These are phyloP conservation scores for Gelatoporia subvermispora DNA, from an alignment of 768 basidiomycete genomes.

Conservation along the genomic window DNA sequence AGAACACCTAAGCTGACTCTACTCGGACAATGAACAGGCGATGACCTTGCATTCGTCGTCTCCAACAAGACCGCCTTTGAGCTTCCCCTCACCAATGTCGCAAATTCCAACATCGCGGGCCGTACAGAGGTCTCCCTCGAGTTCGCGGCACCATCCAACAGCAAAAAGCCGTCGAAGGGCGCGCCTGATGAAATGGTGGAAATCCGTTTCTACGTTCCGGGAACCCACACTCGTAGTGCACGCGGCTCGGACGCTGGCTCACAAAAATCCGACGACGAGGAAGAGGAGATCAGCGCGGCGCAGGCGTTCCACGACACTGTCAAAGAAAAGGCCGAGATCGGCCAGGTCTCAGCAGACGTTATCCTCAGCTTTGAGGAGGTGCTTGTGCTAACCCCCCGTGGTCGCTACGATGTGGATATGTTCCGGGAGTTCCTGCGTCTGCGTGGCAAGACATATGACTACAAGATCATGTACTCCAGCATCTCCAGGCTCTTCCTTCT, in stretches of 20 bases:
- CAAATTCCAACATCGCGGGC: constrained; percentile 96
- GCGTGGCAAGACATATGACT: constrained; percentile 98
- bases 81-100: constrained; percentile 78
- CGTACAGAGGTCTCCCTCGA: constrained; percentile 99
- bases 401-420: constrained; percentile 97
- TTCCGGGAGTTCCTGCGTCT: constrained; percentile 90
- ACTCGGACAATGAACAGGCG: constrained; percentile 43
- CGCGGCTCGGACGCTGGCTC: constrained; percentile 70
- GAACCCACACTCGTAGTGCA: constrained; percentile 52
- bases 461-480: constrained; percentile 89
- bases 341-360: constrained; percentile 84
- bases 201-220: constrained; percentile 94
- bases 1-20: neutral
- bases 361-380: constrained; percentile 95
- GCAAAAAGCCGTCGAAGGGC: constrained; percentile 38
- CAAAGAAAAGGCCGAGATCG: constrained; percentile 94
- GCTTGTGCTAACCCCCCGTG: constrained; percentile 90
- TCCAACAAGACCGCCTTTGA: constrained; percentile 88
- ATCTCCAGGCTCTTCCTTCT: constrained; percentile 88
- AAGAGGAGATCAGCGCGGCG: constrained; percentile 84
- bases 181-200: constrained; percentile 86
- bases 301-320: constrained; percentile 95
- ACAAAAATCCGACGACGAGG: constrained; percentile 66
- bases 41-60: constrained; percentile 88
- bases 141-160: constrained; percentile 56